These are phyloP conservation scores for Globisporangium sylvaticum DNA, from an alignment of 352 stramenopile genomes.

Conservation along the genomic window DNA sequence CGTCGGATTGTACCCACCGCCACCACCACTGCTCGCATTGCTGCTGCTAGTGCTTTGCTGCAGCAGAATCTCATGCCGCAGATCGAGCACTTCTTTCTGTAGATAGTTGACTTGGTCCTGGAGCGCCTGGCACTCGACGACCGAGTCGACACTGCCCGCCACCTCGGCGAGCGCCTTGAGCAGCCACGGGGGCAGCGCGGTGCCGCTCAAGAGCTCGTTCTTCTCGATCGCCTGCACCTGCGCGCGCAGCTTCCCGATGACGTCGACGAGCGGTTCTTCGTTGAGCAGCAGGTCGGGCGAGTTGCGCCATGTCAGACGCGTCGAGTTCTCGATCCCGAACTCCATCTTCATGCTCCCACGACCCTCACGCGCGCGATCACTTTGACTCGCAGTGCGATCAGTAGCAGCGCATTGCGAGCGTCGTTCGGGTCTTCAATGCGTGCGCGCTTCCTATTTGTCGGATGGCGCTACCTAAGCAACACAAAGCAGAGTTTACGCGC, in stretches of 20 bases:
- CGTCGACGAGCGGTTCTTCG: constrained; percentile 70
- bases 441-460: background rate
- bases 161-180: constrained; percentile 71
- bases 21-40: background rate
- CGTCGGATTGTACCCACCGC: constrained; percentile 36
- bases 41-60: constrained; percentile 38
- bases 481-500: too few relatives aligned
- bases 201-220: constrained; percentile 73
- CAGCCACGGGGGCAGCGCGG: constrained; percentile 63
- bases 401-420: background rate
- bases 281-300: constrained; percentile 75
- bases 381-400: background rate
- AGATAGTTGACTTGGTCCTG: constrained; percentile 70
- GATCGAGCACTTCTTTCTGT: constrained; percentile 74
- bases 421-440: background rate
- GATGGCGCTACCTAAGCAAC: background rate
- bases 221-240: constrained; percentile 70
- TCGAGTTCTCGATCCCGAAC: constrained; percentile 34
- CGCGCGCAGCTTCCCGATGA: constrained; percentile 61
- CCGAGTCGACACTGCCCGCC: constrained; percentile 73
- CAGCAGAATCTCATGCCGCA: constrained; percentile 75
- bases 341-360: constrained; percentile 20
- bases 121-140: constrained; percentile 74
- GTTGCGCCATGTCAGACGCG: constrained; percentile 55
- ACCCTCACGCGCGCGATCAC: background rate